A percentile compares a stretch with the other conserved stretches of the same genome.
These are phyloP conservation scores for Boechera stricta DNA, from an alignment of 345 rosid genomes.

Conservation along the genomic window DNA sequence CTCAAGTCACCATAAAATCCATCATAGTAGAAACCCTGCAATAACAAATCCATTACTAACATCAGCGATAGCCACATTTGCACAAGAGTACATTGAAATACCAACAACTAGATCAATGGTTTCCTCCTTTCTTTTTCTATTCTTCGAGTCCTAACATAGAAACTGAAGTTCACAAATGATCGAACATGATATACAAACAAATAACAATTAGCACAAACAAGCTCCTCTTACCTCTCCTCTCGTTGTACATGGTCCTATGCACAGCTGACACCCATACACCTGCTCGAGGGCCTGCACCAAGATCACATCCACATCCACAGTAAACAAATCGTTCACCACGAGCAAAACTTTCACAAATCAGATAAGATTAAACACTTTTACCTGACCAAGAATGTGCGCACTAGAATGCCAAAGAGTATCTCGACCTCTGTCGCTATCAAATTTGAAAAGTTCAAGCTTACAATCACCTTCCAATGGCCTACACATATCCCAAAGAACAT, in stretches of 20 bases:
- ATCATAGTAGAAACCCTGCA: conserved; percentile 98
- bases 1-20: conserved; percentile 90
- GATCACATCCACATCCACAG: conserved; percentile 13
- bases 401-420: conserved; percentile 99
- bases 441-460: conserved; percentile 71
- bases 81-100: conserved; percentile 2
- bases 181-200: conserved; percentile 11
- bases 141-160: not conserved
- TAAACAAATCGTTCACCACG: conserved; percentile 1
- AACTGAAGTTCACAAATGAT: not conserved
- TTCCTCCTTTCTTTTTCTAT: not conserved
- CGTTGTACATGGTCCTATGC: conserved; percentile 98
- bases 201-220: conserved; percentile 9
- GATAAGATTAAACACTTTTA: conserved; percentile 28
- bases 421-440: conserved; percentile 80
- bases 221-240: conserved; percentile 81
- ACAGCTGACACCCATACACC: conserved; percentile 88
- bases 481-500: conserved; percentile 88
- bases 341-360: not conserved
- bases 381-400: conserved; percentile 98
- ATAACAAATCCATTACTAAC: conserved; percentile 30
- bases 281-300: conserved; percentile 73
- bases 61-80: conserved; percentile 17
- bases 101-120: not conserved
- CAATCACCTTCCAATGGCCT: conserved; percentile 85